phyloP scores from a whole-genome alignment of 1,284 basidiomycete species.

The Naganishia cerealis region DNA sequence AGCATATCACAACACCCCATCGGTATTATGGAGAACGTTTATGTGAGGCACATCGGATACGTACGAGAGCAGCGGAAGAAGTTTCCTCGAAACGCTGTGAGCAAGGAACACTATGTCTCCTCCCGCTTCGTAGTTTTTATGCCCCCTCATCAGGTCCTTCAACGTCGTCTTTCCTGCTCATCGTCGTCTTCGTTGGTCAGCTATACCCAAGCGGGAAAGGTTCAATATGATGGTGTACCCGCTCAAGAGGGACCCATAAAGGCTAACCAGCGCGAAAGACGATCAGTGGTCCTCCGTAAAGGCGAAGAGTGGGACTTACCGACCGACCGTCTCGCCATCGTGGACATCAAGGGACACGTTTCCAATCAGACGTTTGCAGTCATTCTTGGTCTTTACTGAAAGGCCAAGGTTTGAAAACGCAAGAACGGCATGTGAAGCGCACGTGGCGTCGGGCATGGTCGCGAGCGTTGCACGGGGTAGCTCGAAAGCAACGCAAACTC shows the following conservation, averaged over 20 bases:
- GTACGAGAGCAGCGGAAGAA: not conserved
- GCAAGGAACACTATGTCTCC: conserved; percentile 35
- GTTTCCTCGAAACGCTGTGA: not conserved
- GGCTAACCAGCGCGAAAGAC: conserved; percentile 13
- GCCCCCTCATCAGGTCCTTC: conserved; percentile 50
- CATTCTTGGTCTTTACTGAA: conserved; percentile 33
- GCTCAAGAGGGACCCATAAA: conserved; percentile 50
- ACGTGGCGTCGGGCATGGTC: not conserved
- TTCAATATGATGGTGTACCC: not conserved
- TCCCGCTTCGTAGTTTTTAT: conserved; percentile 38
- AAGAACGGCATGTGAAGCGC: not conserved
- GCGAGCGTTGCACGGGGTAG: not conserved
- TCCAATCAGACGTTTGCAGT: conserved; percentile 27
- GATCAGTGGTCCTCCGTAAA: too few relatives aligned
- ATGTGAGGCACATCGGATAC: conserved; percentile 19
- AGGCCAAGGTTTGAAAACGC: conserved; percentile 28
- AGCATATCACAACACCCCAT: not conserved
- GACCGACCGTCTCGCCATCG: conserved; percentile 26
- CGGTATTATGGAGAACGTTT: too few relatives aligned
- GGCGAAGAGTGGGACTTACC: too few relatives aligned
- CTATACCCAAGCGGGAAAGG: not conserved
- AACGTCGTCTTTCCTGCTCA: conserved; percentile 51
- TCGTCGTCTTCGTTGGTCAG: not conserved
- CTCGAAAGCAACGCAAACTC: not conserved
- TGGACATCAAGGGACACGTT: conserved; percentile 17